These are phyloP conservation scores for Penicillium decumbens DNA, from an alignment of 2,329 filamentous ascomycete genomes.

Conservation along the genomic window DNA sequence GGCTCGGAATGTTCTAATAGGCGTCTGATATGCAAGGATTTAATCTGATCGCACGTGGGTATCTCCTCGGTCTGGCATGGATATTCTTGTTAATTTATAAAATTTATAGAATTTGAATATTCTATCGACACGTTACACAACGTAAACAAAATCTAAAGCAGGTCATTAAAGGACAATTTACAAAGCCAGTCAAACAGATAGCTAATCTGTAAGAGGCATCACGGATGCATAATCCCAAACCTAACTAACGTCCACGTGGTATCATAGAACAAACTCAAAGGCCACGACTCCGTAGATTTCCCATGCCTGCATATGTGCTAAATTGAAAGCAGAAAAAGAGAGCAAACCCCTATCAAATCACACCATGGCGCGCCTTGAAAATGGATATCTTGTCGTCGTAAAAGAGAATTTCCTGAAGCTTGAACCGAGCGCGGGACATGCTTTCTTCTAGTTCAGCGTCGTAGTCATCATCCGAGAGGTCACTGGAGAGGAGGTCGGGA, in stretches of 20 bases:
- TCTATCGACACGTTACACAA: too few relatives aligned
- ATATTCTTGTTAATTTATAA: too few relatives aligned
- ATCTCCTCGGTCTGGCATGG: too few relatives aligned
- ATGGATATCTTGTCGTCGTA: constrained; percentile 79
- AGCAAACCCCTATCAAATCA: constrained; percentile 29
- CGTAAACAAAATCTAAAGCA: not conserved
- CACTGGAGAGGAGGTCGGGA: constrained; percentile 24
- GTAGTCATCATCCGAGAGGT: constrained; percentile 39
- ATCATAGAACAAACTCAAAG: not conserved
- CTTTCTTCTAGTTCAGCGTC: constrained; percentile 42
- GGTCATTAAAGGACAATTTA: too few relatives aligned
- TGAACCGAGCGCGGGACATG: constrained; percentile 46
- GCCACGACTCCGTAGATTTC: not conserved
- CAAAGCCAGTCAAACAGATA: not conserved
- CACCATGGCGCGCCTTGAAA: constrained; percentile 68
- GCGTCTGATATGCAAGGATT: too few relatives aligned
- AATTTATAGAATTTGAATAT: too few relatives aligned
- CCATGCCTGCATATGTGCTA: not conserved
- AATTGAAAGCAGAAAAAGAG: constrained; percentile 1
- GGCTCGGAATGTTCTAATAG: too few relatives aligned
- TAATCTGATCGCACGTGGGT: too few relatives aligned
- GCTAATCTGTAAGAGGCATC: not conserved
- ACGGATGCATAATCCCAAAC: not conserved
- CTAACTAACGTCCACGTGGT: constrained; percentile 6
- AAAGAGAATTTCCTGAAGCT: constrained; percentile 72